Conservation (phyloP, 2,329 filamentous ascomycete genomes). For the Paecilomyces niveus region DNA sequence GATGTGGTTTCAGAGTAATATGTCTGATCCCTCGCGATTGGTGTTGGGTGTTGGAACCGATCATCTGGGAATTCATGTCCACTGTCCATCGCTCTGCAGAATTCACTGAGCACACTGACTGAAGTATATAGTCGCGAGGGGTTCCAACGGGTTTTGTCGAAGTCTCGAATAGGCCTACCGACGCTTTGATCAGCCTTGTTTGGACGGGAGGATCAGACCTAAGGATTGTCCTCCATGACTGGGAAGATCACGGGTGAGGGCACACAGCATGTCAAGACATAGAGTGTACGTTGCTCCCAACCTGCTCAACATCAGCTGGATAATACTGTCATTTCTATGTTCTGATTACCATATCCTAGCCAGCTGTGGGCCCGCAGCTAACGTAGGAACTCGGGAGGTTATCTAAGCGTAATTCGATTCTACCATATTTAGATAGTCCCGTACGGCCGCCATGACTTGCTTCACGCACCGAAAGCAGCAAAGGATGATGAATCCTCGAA, state of each 20-base stretch:
- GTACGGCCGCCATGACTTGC: background rate
- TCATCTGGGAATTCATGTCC: too few species aligned
- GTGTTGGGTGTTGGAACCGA: too few species aligned
- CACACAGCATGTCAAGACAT: background rate
- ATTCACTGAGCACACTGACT: too few species aligned
- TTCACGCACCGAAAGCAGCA: background rate
- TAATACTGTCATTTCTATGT: background rate
- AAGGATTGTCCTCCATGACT: too few species aligned
- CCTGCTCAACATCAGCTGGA: background rate
- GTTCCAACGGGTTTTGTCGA: too few species aligned
- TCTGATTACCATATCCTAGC: background rate
- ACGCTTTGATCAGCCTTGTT: background rate
- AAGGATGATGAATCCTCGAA: background rate
- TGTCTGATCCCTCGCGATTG: too few species aligned
- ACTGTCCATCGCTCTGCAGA: too few species aligned
- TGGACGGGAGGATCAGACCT: too few species aligned
- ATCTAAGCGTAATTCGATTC: background rate
- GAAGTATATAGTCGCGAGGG: too few species aligned
- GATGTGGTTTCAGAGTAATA: too few species aligned
- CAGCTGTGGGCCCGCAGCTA: background rate
- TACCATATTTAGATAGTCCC: background rate
- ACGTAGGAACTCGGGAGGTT: background rate
- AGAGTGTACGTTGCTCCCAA: background rate
- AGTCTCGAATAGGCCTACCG: too few species aligned
- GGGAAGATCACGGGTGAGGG: background rate